These are phyloP conservation scores for Cercospora nicotianae DNA, from an alignment of 2,329 filamentous ascomycete genomes.

Conservation along the genomic window DNA sequence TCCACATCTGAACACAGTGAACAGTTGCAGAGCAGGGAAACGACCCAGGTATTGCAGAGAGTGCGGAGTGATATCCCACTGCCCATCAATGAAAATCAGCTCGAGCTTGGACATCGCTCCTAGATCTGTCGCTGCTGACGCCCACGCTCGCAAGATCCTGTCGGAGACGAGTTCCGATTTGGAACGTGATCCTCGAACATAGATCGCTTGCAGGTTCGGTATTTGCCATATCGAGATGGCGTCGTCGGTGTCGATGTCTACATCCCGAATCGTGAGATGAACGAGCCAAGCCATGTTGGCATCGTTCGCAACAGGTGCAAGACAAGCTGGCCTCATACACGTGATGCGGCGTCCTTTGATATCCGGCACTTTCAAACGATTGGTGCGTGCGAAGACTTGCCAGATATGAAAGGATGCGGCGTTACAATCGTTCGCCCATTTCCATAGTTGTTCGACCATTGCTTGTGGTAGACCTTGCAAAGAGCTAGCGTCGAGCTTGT, in stretches of 20 bases:
- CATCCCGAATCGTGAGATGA: constrained; percentile 21
- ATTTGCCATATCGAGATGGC: not conserved
- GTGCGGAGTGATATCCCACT: constrained; percentile 14
- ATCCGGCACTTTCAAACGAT: not conserved
- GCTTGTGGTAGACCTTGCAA: constrained; percentile 20
- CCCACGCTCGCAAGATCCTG: constrained; percentile 28
- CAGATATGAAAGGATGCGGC: constrained; percentile 3
- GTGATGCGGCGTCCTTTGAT: not conserved
- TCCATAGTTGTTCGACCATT: constrained; percentile 23
- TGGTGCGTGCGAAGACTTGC: constrained; percentile 12
- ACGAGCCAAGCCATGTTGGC: constrained; percentile 25
- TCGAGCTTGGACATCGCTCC: constrained; percentile 25
- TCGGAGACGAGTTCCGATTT: constrained; percentile 16
- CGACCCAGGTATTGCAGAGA: constrained; percentile 22
- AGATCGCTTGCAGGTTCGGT: constrained; percentile 21
- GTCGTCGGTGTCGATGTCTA: not conserved
- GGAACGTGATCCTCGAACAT: constrained; percentile 7
- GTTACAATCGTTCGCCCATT: constrained; percentile 1
- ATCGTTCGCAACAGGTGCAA: not conserved
- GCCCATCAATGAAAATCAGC: constrained; percentile 22
- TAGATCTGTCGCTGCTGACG: constrained; percentile 17
- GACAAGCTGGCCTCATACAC: constrained; percentile 6
- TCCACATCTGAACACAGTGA: constrained; percentile 17
- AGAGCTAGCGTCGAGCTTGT: constrained; percentile 16
- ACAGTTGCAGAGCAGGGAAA: constrained; percentile 25